A percentile compares a stretch with the other conserved stretches of the same genome.
Conservation (phyloP, 768 basidiomycete species). For the Boletus subparvulus region DNA sequence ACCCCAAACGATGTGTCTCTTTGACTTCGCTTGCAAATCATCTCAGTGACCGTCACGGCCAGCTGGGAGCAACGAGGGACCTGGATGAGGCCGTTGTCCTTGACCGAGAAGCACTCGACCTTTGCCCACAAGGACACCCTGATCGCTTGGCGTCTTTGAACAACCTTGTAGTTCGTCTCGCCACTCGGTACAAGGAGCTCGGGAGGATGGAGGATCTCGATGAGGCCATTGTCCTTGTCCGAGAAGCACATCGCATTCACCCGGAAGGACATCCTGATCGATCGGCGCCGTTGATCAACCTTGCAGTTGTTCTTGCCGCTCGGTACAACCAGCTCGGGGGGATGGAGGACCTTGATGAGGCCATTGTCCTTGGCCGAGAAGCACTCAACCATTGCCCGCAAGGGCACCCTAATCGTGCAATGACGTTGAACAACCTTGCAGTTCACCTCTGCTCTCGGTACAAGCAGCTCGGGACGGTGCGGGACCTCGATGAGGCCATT, state of each 20-base stretch:
- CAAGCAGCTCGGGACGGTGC: background rate
- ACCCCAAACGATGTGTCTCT: too few species aligned
- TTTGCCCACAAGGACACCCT: background rate
- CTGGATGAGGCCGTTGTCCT: background rate
- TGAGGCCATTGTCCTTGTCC: background rate
- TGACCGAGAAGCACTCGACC: background rate
- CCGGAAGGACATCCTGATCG: background rate
- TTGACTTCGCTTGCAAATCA: too few species aligned
- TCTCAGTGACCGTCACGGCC: too few species aligned
- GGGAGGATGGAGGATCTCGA: background rate
- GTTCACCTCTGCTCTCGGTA: background rate
- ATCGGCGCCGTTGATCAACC: background rate
- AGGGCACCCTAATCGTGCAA: background rate
- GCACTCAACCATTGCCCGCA: background rate
- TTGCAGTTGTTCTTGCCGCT: background rate
- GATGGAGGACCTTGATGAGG: background rate
- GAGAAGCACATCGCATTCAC: background rate
- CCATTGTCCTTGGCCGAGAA: background rate
- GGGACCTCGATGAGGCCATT: background rate
- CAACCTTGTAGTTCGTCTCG: background rate
- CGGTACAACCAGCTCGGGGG: background rate
- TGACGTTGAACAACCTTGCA: background rate
- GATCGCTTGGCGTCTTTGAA: background rate
- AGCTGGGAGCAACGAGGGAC: too few species aligned
- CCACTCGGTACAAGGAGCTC: background rate